Evolutionary conservation across 495 filamentous ascomycete species (phyloP).

Genomic region (Neurospora sp.): DNA sequence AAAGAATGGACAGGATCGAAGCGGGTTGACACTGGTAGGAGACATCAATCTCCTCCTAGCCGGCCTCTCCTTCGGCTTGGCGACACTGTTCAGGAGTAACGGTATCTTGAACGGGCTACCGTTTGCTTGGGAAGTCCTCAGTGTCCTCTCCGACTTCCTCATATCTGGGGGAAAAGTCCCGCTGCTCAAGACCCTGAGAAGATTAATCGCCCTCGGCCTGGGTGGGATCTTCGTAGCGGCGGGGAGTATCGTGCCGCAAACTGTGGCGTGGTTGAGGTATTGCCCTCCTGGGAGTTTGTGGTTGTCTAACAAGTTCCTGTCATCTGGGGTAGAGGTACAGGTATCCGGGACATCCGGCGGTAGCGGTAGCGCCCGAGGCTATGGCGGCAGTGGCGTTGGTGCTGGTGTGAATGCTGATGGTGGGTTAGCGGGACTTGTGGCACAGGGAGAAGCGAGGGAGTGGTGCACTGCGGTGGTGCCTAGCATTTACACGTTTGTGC

Average conservation of each 20-base stretch:
- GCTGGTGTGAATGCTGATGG: background rate
- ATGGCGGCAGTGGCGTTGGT: background rate
- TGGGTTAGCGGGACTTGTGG: background rate
- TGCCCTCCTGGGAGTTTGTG: slow-evolving; percentile 32
- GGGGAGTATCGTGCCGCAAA: slow-evolving; percentile 63
- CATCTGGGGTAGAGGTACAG: background rate
- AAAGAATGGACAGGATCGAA: no score
- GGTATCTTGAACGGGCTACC: slow-evolving; percentile 70
- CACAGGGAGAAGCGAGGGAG: slow-evolving; percentile 31
- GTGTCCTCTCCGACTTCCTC: slow-evolving; percentile 40
- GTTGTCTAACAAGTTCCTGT: background rate
- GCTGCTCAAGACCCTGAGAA: slow-evolving; percentile 25
- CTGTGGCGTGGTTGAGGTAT: slow-evolving; percentile 60
- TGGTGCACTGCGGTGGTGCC: slow-evolving; percentile 69
- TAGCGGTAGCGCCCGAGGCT: background rate
- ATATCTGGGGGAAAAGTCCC: background rate
- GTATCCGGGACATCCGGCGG: slow-evolving; percentile 10
- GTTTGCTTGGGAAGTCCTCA: slow-evolving; percentile 30
- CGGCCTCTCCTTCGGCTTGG: slow-evolving; percentile 59
- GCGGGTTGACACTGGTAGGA: slow-evolving; percentile 17
- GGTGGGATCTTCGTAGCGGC: slow-evolving; percentile 56
- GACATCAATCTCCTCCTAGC: slow-evolving; percentile 41
- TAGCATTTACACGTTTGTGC: slow-evolving; percentile 87
- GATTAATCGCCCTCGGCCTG: slow-evolving; percentile 44
- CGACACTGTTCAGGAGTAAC: slow-evolving; percentile 74